Evolutionary conservation across 2,329 filamentous ascomycete genomes (phyloP), one percentile per base, ranked within the genome.

Genomic region (Colletotrichum gloeosporioides): DNA sequence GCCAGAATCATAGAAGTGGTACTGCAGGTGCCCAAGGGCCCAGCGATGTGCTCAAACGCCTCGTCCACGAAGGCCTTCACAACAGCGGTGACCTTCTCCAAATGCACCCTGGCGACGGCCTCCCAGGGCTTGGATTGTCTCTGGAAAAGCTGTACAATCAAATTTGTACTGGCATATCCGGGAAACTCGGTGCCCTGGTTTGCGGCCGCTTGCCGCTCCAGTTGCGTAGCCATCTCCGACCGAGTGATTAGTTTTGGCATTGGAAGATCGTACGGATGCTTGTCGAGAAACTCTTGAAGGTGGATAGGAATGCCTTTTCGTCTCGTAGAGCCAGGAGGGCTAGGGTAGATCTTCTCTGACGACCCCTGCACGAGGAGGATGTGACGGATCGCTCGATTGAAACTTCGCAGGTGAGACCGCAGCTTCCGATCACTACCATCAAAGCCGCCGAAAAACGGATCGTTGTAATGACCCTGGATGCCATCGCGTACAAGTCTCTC

Each of bases 131-230:
- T 59, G 0, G 84, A 79, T 36, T 88, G 85, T 9, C 80, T 79
- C 31, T 83, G 82, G 77, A 89, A 89, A 2, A 89, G 78, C 36
- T 84, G 80, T 4, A 86, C 79, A 0, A 81, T 84, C 6, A 88
- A 80, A 0, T 84, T 81, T 16, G 80, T 80, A 53, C 86, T 88
- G 0, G 83, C 79, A 0, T 81, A 81, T 1, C 86, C 86, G 0
- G 86, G 85, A 25, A 88, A 84, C 63, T 87, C 86, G 2, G 74
- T 81, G 1, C 87, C 87, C 70, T 85, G 86, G 39, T 87, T 87
- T 1, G 73, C 77, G 0, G 83, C 82, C 3, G 84, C 85, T 8
- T 83, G 76, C 4, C 55, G 69, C 75, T 85, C 79, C 0, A 88
- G 78, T 9, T 85, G 78, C 0, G 32, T 22, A 1, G 75, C 74